A percentile compares a stretch with the other conserved stretches of the same genome.
These are phyloP conservation scores for Hortaea werneckii DNA, from an alignment of 2,329 filamentous ascomycete genomes.

Conservation along the genomic window DNA sequence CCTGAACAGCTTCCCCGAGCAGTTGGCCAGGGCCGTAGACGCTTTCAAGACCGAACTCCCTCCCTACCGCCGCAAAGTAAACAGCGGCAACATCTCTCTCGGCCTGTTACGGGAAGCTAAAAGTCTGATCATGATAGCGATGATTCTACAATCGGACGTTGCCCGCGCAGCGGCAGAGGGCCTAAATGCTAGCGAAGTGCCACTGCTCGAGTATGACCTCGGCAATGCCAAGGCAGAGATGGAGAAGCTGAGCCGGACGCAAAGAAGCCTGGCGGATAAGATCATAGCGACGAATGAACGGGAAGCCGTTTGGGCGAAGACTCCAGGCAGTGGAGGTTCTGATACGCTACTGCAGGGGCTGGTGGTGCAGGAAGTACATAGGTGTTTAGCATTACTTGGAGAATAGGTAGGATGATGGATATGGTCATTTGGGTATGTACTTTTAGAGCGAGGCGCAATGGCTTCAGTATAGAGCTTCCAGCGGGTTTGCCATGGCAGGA, in stretches of 20 bases:
- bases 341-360: constrained; percentile 1
- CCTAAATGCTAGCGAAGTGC: constrained; percentile 52
- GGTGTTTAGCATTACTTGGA: neutral
- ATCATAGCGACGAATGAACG: constrained; percentile 13
- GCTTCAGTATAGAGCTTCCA: too few relatives aligned
- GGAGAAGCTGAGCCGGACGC: constrained; percentile 59
- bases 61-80: constrained; percentile 25
- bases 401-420: neutral
- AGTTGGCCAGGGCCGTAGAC: constrained; percentile 62
- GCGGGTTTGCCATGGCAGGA: too few relatives aligned
- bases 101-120: constrained; percentile 67
- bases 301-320: constrained; percentile 2
- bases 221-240: constrained; percentile 66
- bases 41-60: constrained; percentile 55
- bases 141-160: constrained; percentile 58
- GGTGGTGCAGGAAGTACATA: constrained; percentile 3
- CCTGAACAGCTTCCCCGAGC: constrained; percentile 76
- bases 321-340: neutral
- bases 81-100: constrained; percentile 58
- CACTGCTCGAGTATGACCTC: constrained; percentile 65
- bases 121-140: constrained; percentile 63
- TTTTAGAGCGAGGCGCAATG: neutral
- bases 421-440: too few relatives aligned
- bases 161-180: constrained; percentile 53
- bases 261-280: constrained; percentile 50